These are phyloP conservation scores for Deinandra increscens DNA, from an alignment of 129 eudicot genomes.

Conservation along the genomic window DNA sequence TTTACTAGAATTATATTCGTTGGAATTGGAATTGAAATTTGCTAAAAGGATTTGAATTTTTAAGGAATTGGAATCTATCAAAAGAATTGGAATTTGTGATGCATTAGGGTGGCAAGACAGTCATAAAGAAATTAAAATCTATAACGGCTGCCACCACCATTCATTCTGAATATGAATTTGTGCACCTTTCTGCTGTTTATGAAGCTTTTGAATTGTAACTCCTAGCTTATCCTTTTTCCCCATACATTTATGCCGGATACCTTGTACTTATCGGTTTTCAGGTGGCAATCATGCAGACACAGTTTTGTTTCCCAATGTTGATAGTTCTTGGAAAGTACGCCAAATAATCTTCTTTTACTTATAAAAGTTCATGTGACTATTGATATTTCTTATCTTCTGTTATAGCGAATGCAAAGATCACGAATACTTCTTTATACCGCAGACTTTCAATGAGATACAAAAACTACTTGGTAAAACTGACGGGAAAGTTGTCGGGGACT, in stretches of 20 bases:
- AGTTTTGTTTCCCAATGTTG: constrained; percentile 77
- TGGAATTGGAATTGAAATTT: too few relatives aligned
- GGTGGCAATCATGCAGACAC: constrained; percentile 73
- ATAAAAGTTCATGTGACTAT: background rate
- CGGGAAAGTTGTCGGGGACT: constrained; percentile 86
- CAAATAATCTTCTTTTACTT: constrained; percentile 9
- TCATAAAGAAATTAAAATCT: too few relatives aligned
- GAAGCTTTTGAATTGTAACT: constrained; percentile 17
- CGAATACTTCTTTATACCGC: constrained; percentile 12
- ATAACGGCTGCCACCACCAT: too few relatives aligned
- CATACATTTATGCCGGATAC: background rate
- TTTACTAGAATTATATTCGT: too few relatives aligned
- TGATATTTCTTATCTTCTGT: background rate
- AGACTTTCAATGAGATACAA: constrained; percentile 90
- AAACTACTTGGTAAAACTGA: constrained; percentile 78
- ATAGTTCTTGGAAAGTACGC: constrained; percentile 89
- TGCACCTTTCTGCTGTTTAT: background rate
- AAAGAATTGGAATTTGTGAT: too few relatives aligned
- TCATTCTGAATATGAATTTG: background rate
- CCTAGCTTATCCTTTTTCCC: background rate
- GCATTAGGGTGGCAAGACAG: too few relatives aligned
- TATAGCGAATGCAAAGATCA: background rate
- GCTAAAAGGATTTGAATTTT: too few relatives aligned
- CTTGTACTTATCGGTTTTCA: constrained; percentile 24
- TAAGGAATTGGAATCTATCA: too few relatives aligned